A percentile compares a stretch with the other conserved stretches of the same genome.
These are phyloP conservation scores for Graphilbum ipis-grandicollis DNA, from an alignment of 2,329 filamentous ascomycete species.

Conservation along the genomic window DNA sequence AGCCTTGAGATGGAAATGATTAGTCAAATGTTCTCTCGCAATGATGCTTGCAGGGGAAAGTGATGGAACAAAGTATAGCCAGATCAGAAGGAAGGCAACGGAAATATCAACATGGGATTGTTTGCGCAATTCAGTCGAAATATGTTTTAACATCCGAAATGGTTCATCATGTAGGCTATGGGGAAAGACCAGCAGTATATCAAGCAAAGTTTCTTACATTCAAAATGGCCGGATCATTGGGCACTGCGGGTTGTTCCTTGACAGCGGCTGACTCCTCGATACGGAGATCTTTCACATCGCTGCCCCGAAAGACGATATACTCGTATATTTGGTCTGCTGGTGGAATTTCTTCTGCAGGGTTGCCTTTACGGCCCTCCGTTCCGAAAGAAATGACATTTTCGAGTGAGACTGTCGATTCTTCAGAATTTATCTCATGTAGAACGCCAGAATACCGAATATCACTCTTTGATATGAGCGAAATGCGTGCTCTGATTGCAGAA, in stretches of 20 bases:
- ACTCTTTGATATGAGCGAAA: constrained; percentile 10
- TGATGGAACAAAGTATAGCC: background rate
- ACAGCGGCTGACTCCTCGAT: constrained; percentile 69
- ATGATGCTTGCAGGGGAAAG: background rate
- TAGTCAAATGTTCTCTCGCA: background rate
- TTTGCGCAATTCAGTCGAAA: constrained; percentile 78
- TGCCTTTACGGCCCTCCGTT: constrained; percentile 73
- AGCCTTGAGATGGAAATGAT: constrained; percentile 13
- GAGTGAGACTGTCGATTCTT: constrained; percentile 88
- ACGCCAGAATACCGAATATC: constrained; percentile 46
- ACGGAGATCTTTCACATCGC: constrained; percentile 93
- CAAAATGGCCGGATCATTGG: constrained; percentile 90
- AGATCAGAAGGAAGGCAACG: constrained; percentile 99
- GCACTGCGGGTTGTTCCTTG: constrained; percentile 62
- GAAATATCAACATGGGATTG: constrained; percentile 87
- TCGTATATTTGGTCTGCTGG: constrained; percentile 84
- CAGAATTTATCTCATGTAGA: constrained; percentile 94
- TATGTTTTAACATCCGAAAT: constrained; percentile 94
- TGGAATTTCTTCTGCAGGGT: constrained; percentile 65
- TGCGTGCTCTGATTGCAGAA: constrained; percentile 6
- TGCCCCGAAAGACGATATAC: constrained; percentile 96
- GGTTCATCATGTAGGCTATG: constrained; percentile 97
- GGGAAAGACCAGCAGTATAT: no score
- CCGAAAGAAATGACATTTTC: constrained; percentile 92
- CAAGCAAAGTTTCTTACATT: no score